These are phyloP conservation scores for Lipomyces lipofer DNA, from an alignment of 805 yeast species.

Conservation along the genomic window DNA sequence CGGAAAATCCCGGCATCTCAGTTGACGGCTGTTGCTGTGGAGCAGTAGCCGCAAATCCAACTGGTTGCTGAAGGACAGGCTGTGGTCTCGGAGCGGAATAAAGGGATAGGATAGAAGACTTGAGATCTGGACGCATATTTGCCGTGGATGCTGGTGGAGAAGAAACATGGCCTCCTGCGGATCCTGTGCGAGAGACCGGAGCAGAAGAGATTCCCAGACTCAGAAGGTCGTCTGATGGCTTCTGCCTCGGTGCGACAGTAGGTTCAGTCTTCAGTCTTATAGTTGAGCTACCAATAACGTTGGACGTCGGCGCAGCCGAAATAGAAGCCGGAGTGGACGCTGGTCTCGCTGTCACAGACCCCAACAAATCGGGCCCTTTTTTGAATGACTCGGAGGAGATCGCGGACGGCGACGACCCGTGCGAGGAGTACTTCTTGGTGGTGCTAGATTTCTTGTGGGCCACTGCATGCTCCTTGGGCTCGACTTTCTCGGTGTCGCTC, in stretches of 20 bases:
- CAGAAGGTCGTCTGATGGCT: slow-evolving; percentile 20
- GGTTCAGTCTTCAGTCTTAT: slow-evolving; percentile 24
- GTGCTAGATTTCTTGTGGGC: background rate
- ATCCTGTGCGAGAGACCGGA: slow-evolving; percentile 31
- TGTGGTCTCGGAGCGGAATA: slow-evolving; percentile 64
- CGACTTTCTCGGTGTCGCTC: slow-evolving; percentile 26
- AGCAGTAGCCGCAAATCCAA: slow-evolving; percentile 7
- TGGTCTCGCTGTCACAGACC: slow-evolving; percentile 26
- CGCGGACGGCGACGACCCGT: slow-evolving; percentile 15
- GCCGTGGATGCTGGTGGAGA: slow-evolving; percentile 31
- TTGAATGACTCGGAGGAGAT: slow-evolving; percentile 22
- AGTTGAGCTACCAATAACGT: slow-evolving; percentile 27
- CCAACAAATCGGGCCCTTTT: slow-evolving; percentile 17
- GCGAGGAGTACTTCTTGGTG: slow-evolving; percentile 18
- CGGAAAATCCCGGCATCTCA: background rate
- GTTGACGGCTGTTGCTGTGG: slow-evolving; percentile 4
- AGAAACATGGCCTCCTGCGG: slow-evolving; percentile 13
- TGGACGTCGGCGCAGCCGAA: slow-evolving; percentile 7
- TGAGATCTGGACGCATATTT: slow-evolving; percentile 72
- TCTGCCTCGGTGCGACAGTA: slow-evolving; percentile 3
- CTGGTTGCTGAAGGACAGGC: slow-evolving; percentile 22
- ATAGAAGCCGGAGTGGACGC: slow-evolving; percentile 20
- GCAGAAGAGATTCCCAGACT: slow-evolving; percentile 21
- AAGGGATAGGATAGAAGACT: slow-evolving; percentile 85
- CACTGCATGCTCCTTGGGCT: background rate